Conservation (phyloP, 305 asterid species). For the Fraxinus sp. region DNA sequence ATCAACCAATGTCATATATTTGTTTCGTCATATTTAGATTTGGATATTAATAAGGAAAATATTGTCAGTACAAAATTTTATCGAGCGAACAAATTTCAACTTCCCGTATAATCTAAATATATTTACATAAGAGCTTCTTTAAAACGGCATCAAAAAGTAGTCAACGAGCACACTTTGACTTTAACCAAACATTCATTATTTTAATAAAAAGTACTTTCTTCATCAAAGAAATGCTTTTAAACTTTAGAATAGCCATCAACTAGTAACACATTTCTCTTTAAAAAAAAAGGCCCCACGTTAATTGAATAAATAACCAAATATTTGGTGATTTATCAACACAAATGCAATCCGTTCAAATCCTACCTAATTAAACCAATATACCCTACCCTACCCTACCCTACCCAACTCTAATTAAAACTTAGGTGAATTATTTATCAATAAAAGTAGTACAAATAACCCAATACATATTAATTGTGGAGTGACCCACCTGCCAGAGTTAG, state of each 20-base stretch:
- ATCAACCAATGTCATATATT: neutral
- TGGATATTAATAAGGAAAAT: neutral
- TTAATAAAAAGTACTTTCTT: neutral
- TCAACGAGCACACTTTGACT: neutral
- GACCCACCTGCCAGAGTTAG: slow-evolving; percentile 37
- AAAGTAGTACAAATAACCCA: slow-evolving; percentile 14
- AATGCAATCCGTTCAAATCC: neutral
- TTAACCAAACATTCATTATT: neutral
- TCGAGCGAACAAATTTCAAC: neutral
- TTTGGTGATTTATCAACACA: neutral
- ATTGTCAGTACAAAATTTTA: neutral
- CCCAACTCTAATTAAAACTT: neutral
- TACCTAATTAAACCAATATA: neutral
- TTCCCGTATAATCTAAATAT: neutral
- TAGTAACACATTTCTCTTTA: neutral
- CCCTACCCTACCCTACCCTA: neutral
- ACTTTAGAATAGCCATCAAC: neutral
- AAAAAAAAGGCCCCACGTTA: neutral
- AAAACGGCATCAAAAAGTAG: neutral
- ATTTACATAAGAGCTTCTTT: neutral
- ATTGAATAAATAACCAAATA: neutral
- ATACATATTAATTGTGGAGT: slow-evolving; percentile 8
- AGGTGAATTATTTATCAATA: slow-evolving; percentile 13
- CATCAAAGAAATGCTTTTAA: neutral
- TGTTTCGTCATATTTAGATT: neutral